phyloP scores from a whole-genome alignment of 2,329 filamentous ascomycete genomes.

The Calonectria pseudoturangicola region DNA sequence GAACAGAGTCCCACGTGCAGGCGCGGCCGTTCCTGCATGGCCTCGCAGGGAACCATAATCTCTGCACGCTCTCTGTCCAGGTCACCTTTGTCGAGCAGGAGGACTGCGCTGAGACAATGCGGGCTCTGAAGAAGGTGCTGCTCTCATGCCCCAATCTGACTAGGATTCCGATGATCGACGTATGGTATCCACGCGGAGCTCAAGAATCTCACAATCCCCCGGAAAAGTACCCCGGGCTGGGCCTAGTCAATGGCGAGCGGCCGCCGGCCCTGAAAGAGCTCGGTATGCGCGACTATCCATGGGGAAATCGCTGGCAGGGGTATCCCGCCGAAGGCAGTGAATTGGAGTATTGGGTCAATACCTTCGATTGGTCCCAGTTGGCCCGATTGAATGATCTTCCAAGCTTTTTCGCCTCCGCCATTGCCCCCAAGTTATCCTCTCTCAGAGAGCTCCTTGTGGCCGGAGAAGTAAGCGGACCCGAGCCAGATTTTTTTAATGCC shows the following conservation, averaged over 20 bases:
- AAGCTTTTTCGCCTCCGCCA: neutral
- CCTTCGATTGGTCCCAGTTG: slow-evolving; percentile 39
- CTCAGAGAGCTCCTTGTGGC: slow-evolving; percentile 35
- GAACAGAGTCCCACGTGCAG: slow-evolving; percentile 26
- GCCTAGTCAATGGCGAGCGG: slow-evolving; percentile 29
- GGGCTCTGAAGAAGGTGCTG: slow-evolving; percentile 33
- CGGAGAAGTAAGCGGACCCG: neutral
- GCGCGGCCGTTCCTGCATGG: slow-evolving; percentile 22
- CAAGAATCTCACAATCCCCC: slow-evolving; percentile 10
- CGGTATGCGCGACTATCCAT: slow-evolving; percentile 37
- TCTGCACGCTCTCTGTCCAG: slow-evolving; percentile 20
- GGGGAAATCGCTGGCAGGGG: slow-evolving; percentile 25
- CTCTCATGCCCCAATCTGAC: slow-evolving; percentile 40
- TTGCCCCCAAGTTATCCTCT: slow-evolving; percentile 32
- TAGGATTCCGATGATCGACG: slow-evolving; percentile 23
- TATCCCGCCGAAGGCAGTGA: slow-evolving; percentile 31
- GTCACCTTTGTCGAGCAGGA: slow-evolving; percentile 32
- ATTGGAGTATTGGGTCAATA: slow-evolving; percentile 29
- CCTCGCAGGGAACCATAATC: slow-evolving; percentile 21
- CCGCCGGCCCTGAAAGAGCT: slow-evolving; percentile 35
- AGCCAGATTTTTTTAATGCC: neutral
- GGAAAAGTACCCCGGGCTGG: slow-evolving; percentile 27
- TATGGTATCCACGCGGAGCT: slow-evolving; percentile 28
- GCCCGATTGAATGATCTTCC: slow-evolving; percentile 21
- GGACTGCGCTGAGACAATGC: slow-evolving; percentile 36